A percentile compares a stretch with the other conserved stretches of the same genome.
phyloP scores from a whole-genome alignment of 805 yeast species.

The Candida bentonensis region DNA sequence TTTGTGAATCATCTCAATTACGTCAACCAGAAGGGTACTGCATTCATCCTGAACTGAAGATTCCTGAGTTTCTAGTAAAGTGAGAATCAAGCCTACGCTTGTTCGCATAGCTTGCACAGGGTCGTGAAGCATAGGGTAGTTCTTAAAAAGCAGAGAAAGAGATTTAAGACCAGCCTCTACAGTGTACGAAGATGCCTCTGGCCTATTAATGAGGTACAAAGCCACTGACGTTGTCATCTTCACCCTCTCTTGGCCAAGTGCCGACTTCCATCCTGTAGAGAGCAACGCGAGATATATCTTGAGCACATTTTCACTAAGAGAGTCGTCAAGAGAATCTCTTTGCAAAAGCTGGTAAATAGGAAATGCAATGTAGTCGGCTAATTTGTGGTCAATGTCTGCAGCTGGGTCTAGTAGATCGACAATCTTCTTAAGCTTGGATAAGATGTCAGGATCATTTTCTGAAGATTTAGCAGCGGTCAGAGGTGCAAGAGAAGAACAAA shows the following conservation, averaged over 20 bases:
- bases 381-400: not conserved
- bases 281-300: constrained; percentile 1
- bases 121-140: not conserved
- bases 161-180: constrained; percentile 7
- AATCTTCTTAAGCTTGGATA: not conserved
- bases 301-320: constrained; percentile 3
- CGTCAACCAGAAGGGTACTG: not conserved
- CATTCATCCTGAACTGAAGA: not conserved
- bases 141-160: not conserved
- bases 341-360: constrained; percentile 6
- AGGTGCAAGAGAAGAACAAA: not conserved
- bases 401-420: not conserved
- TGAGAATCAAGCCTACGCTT: not conserved
- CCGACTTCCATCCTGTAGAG: constrained; percentile 1
- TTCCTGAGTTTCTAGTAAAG: not conserved
- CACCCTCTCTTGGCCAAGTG: constrained; percentile 3
- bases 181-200: constrained; percentile 2
- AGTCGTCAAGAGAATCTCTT: constrained; percentile 5
- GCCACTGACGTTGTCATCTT: constrained; percentile 1
- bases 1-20: not conserved
- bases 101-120: not conserved
- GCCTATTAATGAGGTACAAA: constrained; percentile 3
- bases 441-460: not conserved
- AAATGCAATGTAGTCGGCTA: constrained; percentile 6
- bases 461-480: not conserved